Percentiles rank a stretch among this genome's conserved stretches.
Conservation (phyloP, 2,329 filamentous ascomycete genomes). For the Tolypocladium pustulatum region DNA sequence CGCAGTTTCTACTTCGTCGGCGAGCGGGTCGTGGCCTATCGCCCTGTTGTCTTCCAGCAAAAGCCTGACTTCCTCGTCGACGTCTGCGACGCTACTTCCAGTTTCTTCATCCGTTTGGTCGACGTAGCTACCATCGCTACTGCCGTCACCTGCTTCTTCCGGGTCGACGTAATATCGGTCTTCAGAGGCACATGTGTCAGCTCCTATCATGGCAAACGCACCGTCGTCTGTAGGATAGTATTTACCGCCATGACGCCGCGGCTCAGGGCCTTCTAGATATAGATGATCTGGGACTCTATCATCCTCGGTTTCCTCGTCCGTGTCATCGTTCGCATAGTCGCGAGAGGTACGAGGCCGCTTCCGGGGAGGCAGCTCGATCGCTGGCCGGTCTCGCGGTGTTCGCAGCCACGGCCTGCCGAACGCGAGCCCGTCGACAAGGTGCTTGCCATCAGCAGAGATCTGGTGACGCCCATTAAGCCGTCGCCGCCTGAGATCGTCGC, state of each 20-base stretch:
- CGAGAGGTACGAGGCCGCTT: slow-evolving; percentile 51
- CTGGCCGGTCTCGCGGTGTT: slow-evolving; percentile 48
- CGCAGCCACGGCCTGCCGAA: slow-evolving; percentile 68
- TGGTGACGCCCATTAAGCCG: slow-evolving; percentile 69
- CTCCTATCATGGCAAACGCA: slow-evolving; percentile 3
- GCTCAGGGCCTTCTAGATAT: slow-evolving; percentile 20
- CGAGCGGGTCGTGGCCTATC: slow-evolving; percentile 10
- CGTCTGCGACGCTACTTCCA: slow-evolving; percentile 1
- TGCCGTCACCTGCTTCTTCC: slow-evolving; percentile 10
- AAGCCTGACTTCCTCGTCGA: slow-evolving; percentile 30
- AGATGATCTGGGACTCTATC: slow-evolving; percentile 16
- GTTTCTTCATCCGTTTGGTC: slow-evolving; percentile 2
- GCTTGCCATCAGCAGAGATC: slow-evolving; percentile 67
- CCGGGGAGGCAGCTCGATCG: slow-evolving; percentile 60
- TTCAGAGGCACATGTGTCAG: neutral
- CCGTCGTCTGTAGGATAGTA: slow-evolving; percentile 14
- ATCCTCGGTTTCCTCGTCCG: slow-evolving; percentile 26
- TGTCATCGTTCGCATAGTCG: slow-evolving; percentile 26
- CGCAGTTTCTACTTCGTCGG: slow-evolving; percentile 3
- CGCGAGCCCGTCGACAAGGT: slow-evolving; percentile 74
- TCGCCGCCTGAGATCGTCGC: slow-evolving; percentile 62
- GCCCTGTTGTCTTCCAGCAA: slow-evolving; percentile 28
- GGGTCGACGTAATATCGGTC: neutral
- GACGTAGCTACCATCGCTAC: slow-evolving; percentile 2
- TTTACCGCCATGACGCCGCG: neutral